Percentiles rank a stretch among this genome's conserved stretches.
phyloP scores from a whole-genome alignment of 192 early-diverging fungal genomes.

The Thamnidium elegans region DNA sequence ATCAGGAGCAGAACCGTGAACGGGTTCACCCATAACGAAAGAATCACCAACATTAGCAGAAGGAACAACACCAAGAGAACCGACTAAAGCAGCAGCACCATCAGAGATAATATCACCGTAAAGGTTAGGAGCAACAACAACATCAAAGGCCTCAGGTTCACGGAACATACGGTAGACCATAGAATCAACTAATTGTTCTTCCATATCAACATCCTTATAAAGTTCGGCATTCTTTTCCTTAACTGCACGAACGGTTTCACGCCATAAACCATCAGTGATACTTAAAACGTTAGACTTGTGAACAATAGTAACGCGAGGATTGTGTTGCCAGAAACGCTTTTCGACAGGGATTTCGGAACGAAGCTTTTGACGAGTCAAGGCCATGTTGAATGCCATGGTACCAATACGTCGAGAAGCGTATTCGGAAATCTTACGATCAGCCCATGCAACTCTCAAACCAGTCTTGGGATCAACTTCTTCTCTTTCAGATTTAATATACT shows the following conservation, averaged over 20 bases:
- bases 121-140: slow-evolving; percentile 95
- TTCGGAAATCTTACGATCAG: slow-evolving; percentile 90
- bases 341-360: slow-evolving; percentile 53
- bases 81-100: slow-evolving; percentile 94
- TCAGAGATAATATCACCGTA: slow-evolving; percentile 98
- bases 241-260: slow-evolving; percentile 82
- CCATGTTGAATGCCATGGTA: slow-evolving; percentile 92
- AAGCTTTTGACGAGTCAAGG: slow-evolving; percentile 71
- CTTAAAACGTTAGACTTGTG: slow-evolving; percentile 98
- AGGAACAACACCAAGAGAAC: slow-evolving; percentile 92
- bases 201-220: slow-evolving; percentile 65
- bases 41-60: slow-evolving; percentile 94
- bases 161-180: slow-evolving; percentile 99
- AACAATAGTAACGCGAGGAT: slow-evolving; percentile 79
- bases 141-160: slow-evolving; percentile 94
- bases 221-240: slow-evolving; percentile 62
- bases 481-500: slow-evolving; percentile 85
- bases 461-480: slow-evolving; percentile 60
- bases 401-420: slow-evolving; percentile 83
- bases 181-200: slow-evolving; percentile 98
- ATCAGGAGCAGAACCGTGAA: slow-evolving; percentile 90
- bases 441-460: slow-evolving; percentile 71
- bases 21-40: slow-evolving; percentile 95
- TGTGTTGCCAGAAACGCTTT: slow-evolving; percentile 62
- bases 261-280: slow-evolving; percentile 94